A percentile compares a stretch with the other conserved stretches of the same genome.
These are phyloP conservation scores for Tremellales sp. DNA, from an alignment of 1,284 basidiomycete genomes.

Conservation along the genomic window DNA sequence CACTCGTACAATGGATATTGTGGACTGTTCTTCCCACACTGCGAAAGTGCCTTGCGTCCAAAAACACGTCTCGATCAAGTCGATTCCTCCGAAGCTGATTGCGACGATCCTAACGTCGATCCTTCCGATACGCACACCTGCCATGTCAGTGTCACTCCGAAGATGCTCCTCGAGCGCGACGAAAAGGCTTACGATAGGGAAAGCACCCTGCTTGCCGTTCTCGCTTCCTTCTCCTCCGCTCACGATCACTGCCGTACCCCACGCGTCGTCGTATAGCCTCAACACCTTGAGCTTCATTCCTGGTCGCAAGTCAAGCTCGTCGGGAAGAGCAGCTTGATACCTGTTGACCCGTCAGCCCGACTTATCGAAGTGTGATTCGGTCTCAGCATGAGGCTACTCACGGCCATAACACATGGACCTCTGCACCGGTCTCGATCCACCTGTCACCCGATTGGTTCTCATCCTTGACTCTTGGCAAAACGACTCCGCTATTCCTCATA, in stretches of 20 bases:
- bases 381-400: slow-evolving; percentile 15
- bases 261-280: slow-evolving; percentile 46
- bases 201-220: slow-evolving; percentile 37
- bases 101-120: slow-evolving; percentile 19
- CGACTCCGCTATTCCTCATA: slow-evolving; percentile 23
- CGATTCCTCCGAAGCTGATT: background rate
- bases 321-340: slow-evolving; percentile 41
- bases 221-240: slow-evolving; percentile 21
- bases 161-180: background rate
- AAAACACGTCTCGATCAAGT: too few species aligned
- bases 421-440: slow-evolving; percentile 34
- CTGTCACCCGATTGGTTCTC: slow-evolving; percentile 36
- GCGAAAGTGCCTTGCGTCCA: too few species aligned
- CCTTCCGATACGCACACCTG: slow-evolving; percentile 37
- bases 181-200: slow-evolving; percentile 37
- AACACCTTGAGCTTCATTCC: slow-evolving; percentile 42
- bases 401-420: slow-evolving; percentile 39
- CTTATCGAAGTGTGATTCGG: background rate
- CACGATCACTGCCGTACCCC: slow-evolving; percentile 41
- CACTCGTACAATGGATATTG: too few species aligned
- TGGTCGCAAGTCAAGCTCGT: slow-evolving; percentile 43
- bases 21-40: too few species aligned
- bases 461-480: slow-evolving; percentile 36
- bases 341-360: slow-evolving; percentile 8
- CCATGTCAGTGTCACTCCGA: background rate